These are phyloP conservation scores for Chaetomium tenue DNA, from an alignment of 495 filamentous ascomycete species.

Conservation along the genomic window DNA sequence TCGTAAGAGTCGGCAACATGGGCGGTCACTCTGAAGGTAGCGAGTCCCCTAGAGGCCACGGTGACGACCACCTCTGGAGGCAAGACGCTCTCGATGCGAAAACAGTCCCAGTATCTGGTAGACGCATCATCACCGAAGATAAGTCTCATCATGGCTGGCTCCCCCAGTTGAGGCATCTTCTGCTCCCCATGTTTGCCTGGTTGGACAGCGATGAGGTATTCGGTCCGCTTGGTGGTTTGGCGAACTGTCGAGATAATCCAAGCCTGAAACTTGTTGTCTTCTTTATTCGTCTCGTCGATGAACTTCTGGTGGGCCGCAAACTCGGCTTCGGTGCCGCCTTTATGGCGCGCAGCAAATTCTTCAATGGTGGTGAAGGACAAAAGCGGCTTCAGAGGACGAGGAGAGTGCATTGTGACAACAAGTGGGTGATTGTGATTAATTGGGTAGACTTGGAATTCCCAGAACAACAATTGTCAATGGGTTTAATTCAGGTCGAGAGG, in stretches of 20 bases:
- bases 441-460: no score
- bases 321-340: slow-evolving; percentile 16
- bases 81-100: slow-evolving; percentile 1
- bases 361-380: not conserved
- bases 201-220: slow-evolving; percentile 2
- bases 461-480: no score
- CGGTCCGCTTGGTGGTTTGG: slow-evolving; percentile 5
- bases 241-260: slow-evolving; percentile 8
- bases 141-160: not conserved
- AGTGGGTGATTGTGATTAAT: no score
- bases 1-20: not conserved
- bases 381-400: not conserved
- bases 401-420: no score
- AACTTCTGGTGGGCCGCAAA: slow-evolving; percentile 1
- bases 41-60: not conserved
- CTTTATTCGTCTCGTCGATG: slow-evolving; percentile 8
- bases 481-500: no score
- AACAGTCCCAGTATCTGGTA: slow-evolving; percentile 5
- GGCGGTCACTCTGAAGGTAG: not conserved
- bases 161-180: not conserved
- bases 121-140: not conserved
- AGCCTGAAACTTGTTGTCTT: slow-evolving; percentile 5
- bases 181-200: slow-evolving; percentile 1
- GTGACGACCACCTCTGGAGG: not conserved
- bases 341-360: slow-evolving; percentile 14